Evolutionary conservation across 2,329 filamentous ascomycete genomes (phyloP).

Genomic region (Chrysoporthe austroafricana): DNA sequence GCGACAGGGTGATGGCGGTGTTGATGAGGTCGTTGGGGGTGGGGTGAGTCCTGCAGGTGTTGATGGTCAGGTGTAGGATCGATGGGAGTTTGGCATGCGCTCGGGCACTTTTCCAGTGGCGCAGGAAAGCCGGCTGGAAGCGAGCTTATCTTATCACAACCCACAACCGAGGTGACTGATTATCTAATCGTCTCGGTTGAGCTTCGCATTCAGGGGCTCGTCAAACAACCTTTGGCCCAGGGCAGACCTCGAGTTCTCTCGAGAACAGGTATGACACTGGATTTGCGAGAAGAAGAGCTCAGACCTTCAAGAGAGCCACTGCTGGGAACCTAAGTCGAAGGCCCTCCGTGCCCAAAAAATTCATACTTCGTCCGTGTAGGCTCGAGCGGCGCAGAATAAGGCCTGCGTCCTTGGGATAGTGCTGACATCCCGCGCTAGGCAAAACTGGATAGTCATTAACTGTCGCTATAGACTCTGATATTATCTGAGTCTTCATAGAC

Average conservation of each 20-base stretch:
- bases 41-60: slow-evolving; percentile 4
- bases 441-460: too few species aligned
- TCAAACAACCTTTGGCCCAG: too few species aligned
- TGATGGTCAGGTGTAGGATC: neutral
- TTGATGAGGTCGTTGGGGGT: neutral
- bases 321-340: neutral
- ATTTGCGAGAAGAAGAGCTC: neutral
- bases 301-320: neutral
- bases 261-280: neutral
- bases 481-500: neutral
- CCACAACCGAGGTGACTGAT: neutral
- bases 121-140: neutral
- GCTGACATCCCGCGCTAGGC: too few species aligned
- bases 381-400: too few species aligned
- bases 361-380: neutral
- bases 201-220: too few species aligned
- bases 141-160: slow-evolving; percentile 11
- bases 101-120: slow-evolving; percentile 10
- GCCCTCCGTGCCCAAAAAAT: neutral
- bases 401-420: too few species aligned
- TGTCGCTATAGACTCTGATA: too few species aligned
- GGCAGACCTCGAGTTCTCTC: neutral
- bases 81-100: neutral
- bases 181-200: neutral
- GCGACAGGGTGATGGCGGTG: neutral